phyloP scores from a whole-genome alignment of 2,329 filamentous ascomycete genomes.

The Alternaria conjuncta region DNA sequence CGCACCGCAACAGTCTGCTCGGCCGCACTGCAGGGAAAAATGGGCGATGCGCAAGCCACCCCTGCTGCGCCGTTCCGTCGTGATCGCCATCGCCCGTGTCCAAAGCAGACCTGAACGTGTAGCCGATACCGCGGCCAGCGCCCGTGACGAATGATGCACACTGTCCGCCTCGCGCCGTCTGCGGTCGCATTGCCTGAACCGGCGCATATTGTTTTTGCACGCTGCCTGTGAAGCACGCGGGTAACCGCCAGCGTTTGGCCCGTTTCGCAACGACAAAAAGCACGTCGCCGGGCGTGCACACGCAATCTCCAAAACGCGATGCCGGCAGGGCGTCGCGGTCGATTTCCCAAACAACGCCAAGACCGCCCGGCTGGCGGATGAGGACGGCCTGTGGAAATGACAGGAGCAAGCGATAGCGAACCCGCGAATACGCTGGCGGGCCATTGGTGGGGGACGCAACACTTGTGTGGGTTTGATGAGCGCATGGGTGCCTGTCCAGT shows the following conservation, averaged over 20 bases:
- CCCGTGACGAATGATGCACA: constrained; percentile 21
- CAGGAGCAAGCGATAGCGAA: constrained; percentile 37
- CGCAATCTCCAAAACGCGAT: constrained; percentile 36
- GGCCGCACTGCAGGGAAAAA: constrained; percentile 39
- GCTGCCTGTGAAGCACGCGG: constrained; percentile 38
- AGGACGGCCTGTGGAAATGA: constrained; percentile 40
- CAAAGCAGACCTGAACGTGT: constrained; percentile 30
- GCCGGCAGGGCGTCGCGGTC: constrained; percentile 30
- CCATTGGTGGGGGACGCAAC: constrained; percentile 32
- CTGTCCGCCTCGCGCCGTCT: constrained; percentile 25
- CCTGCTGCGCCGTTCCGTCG: constrained; percentile 26
- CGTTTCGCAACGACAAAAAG: constrained; percentile 43
- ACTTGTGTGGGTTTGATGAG: constrained; percentile 43
- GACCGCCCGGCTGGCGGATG: constrained; percentile 30
- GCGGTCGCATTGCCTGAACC: constrained; percentile 22
- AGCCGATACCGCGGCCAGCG: constrained; percentile 19
- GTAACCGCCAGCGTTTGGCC: constrained; percentile 42
- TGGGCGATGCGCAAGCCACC: constrained; percentile 40
- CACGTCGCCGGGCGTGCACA: constrained; percentile 11
- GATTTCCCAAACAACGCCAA: constrained; percentile 45
- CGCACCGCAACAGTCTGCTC: constrained; percentile 29
- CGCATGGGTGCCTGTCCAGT: constrained; percentile 38
- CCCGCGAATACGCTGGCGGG: constrained; percentile 39
- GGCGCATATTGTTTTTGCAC: constrained; percentile 9
- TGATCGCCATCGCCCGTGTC: constrained; percentile 34